Evolutionary conservation across 371 early-diverging fungal species (phyloP), one percentile per base, ranked within the genome.

Genomic region (Mucor mucedo): DNA sequence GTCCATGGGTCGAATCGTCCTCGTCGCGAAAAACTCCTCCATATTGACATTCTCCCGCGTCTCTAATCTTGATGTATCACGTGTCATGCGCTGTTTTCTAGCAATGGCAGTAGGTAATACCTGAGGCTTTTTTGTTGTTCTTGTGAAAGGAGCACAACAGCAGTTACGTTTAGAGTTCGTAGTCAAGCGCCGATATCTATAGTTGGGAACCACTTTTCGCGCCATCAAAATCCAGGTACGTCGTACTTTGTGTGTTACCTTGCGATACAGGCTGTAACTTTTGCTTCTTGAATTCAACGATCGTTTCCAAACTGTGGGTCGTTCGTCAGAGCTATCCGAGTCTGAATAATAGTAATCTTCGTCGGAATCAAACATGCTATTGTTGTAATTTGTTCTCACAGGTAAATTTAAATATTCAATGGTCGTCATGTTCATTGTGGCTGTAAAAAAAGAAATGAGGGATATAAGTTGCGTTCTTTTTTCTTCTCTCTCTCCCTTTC

Each of bases 391-490:
- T 3, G 11, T 50, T 50, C 50, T 57, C 2, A 59, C 45, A 28
- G 52, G 52, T 16, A 59, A 38, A 60, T 67, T 77, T 11, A 79
- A 64, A 40, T 78, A 85, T 53, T 87, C 85, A 5, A 83, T 74
- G 0, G 87, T 87, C 1, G 85, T 84, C 56, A 79, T 73, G 27
- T 78, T 72, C 42, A 80, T 32, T 16, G 52, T 70, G 16, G 63
- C 82, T 76, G 2, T 35, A 35, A 21, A 14, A 32, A 33, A 48
- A 35, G 44, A 39, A n/a, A 41, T 62, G 44, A 53, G 28, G 29
- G 27, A 53, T 44, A 52, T 38, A 44, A n/a, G 52, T 41, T 48
- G 59, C 41, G 40, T 38, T 55, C 42, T 33, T 50, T 40, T 64
- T 10, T 52, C 29, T 44, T 35, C 14, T 21, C 10, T 29, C 14